Conservation (phyloP, 257 asterid genomes). For the Jaltomata sinuosa region DNA sequence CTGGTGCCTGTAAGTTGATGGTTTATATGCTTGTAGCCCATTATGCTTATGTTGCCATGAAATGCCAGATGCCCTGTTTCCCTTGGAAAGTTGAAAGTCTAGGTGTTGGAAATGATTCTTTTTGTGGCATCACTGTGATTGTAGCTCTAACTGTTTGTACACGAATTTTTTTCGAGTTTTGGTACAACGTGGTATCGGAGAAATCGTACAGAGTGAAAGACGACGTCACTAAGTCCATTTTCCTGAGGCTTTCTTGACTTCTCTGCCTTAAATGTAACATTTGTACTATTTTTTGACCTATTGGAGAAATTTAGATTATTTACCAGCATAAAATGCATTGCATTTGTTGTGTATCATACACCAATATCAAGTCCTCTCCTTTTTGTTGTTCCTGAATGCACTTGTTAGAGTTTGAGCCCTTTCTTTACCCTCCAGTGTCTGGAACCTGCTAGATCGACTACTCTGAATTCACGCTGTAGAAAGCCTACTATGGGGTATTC, state of each 20-base stretch:
- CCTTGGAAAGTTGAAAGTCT: neutral
- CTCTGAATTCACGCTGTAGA: neutral
- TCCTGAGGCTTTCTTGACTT: neutral
- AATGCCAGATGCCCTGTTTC: neutral
- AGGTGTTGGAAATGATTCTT: neutral
- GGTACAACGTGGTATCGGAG: neutral
- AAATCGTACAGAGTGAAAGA: neutral
- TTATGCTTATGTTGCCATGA: neutral
- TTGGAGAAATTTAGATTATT: neutral
- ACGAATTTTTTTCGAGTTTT: neutral
- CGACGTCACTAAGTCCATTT: neutral
- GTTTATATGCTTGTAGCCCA: neutral
- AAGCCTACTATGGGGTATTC: neutral
- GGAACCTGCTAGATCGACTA: neutral
- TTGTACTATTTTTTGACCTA: neutral
- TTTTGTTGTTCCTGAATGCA: neutral
- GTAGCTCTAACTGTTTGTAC: neutral
- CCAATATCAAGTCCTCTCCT: neutral
- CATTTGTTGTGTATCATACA: neutral
- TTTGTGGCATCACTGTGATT: neutral
- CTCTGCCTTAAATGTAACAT: neutral
- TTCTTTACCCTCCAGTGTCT: neutral
- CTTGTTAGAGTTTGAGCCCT: neutral
- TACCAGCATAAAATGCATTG: neutral
- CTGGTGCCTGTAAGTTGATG: constrained; percentile 37